Conservation (phyloP, 495 filamentous ascomycete genomes). For the Baudoinia panamericana region DNA sequence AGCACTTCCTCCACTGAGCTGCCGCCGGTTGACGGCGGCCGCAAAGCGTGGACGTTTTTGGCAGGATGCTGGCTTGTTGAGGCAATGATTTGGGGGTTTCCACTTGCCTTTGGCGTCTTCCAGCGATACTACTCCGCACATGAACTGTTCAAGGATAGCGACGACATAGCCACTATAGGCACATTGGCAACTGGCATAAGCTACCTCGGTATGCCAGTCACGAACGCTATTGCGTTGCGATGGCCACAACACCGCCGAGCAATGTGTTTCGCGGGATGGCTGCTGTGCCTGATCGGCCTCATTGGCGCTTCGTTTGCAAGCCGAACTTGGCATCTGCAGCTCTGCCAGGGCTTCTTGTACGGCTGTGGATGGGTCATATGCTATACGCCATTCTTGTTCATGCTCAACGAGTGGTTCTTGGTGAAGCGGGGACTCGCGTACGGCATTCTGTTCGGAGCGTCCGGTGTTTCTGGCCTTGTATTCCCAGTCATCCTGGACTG, state of each 20-base stretch:
- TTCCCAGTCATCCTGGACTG: slow-evolving; percentile 30
- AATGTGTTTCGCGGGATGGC: slow-evolving; percentile 20
- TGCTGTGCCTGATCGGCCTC: slow-evolving; percentile 15
- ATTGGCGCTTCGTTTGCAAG: slow-evolving; percentile 19
- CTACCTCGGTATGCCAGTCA: slow-evolving; percentile 22
- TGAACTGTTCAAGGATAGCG: slow-evolving; percentile 10
- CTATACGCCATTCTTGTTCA: slow-evolving; percentile 23
- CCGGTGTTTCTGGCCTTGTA: slow-evolving; percentile 27
- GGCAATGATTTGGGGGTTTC: slow-evolving; percentile 20
- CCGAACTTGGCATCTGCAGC: slow-evolving; percentile 16
- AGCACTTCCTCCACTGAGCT: not conserved
- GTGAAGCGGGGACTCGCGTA: slow-evolving; percentile 32
- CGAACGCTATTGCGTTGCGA: slow-evolving; percentile 16
- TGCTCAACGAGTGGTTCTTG: slow-evolving; percentile 33
- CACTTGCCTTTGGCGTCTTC: slow-evolving; percentile 26
- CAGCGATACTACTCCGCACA: slow-evolving; percentile 19
- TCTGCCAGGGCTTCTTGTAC: slow-evolving; percentile 22
- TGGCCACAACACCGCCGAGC: slow-evolving; percentile 12
- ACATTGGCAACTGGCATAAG: slow-evolving; percentile 18
- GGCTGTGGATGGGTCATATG: slow-evolving; percentile 22
- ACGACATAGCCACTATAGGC: slow-evolving; percentile 20
- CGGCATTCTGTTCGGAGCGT: slow-evolving; percentile 31
- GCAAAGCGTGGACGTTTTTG: slow-evolving; percentile 12
- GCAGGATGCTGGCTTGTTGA: slow-evolving; percentile 17
- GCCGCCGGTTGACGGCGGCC: slow-evolving; percentile 15